Evolutionary conservation across 306 rosid species (phyloP).

Genomic region (Trifolium dubium): DNA sequence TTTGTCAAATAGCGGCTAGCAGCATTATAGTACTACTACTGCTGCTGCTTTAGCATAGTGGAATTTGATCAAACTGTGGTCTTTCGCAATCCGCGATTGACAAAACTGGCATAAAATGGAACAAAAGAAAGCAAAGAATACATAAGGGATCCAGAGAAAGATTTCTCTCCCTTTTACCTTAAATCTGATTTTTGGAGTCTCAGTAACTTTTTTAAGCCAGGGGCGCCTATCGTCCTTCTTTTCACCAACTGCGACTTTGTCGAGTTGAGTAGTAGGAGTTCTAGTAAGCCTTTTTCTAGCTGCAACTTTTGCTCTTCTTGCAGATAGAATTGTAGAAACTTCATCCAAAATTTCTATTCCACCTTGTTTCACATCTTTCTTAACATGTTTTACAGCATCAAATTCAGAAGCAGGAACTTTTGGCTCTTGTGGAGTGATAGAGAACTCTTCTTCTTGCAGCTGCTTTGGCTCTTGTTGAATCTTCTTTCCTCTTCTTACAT

Average conservation of each 20-base stretch:
- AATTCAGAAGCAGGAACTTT: constrained; percentile 28
- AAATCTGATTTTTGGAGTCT: constrained; percentile 17
- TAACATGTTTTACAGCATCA: constrained; percentile 20
- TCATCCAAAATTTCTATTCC: constrained; percentile 34
- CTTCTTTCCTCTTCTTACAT: background rate
- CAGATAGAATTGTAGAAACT: constrained; percentile 32
- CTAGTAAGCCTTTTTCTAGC: constrained; percentile 42
- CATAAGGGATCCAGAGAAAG: background rate
- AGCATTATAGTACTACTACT: background rate
- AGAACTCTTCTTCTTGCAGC: constrained; percentile 30
- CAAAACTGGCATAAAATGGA: background rate
- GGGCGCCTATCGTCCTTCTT: constrained; percentile 21
- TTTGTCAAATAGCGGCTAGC: background rate
- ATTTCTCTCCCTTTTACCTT: constrained; percentile 43
- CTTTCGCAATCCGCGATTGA: background rate
- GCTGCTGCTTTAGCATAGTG: background rate
- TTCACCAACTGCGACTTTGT: constrained; percentile 23
- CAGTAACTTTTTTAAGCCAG: constrained; percentile 24
- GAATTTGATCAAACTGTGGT: background rate
- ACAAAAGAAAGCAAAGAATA: background rate
- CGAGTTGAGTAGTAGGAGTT: constrained; percentile 35
- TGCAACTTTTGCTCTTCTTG: constrained; percentile 47
- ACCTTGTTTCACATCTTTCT: constrained; percentile 15
- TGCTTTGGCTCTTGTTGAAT: constrained; percentile 37
- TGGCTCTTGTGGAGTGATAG: constrained; percentile 22